Base-by-base conservation (phyloP, 257 asterid species). In the Fraxinus americana region DNA sequence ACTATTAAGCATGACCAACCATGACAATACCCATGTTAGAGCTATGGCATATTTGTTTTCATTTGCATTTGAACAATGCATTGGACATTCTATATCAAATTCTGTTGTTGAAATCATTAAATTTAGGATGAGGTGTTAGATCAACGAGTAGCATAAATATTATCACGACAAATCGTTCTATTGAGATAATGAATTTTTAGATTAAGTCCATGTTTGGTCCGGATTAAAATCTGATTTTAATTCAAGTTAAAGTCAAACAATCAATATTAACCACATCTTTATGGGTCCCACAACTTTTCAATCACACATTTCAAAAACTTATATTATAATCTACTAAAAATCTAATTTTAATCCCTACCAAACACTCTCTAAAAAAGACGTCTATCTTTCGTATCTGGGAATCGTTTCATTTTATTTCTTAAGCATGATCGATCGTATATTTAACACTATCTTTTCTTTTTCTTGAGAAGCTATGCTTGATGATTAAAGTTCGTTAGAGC, bases 401-500 rank as follows among this genome's bases (percentile, higher is more conserved):
- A 32, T 32, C 5, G 35, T 32, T 75, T 76, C 32, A 45, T 45
- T 45, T 77, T 17, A 73, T 68, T 68, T 71, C 41, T 72, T 50
- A 65, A 75, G 80, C 70, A 82, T 77, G 80, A 80, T 82, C 38
- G 75, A 50, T 80, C 84, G 75, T 82, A 45, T 69, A 75, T 50
- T 67, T 30, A 48, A 68, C 70, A 61, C 41, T 38, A 6, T 38
- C 4, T 43, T 43, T 12, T 43, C 50, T 43, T n/a, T n/a, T 43
- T 2, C 16, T 43, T 43, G 50, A 43, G 50, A 43, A 43, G 50
- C 50, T 10, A 11, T 43, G 13, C 50, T 43, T 43, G 0, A 43
- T 43, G 50, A 43, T 43, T 43, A 10, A 43, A 14, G 16, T 79
- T 76, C 78, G 75, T 76, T 35, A 52, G 29, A 45, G 59, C 36